phyloP scores from a whole-genome alignment of 139 green algal species.

The Yamagishiella unicocca region DNA sequence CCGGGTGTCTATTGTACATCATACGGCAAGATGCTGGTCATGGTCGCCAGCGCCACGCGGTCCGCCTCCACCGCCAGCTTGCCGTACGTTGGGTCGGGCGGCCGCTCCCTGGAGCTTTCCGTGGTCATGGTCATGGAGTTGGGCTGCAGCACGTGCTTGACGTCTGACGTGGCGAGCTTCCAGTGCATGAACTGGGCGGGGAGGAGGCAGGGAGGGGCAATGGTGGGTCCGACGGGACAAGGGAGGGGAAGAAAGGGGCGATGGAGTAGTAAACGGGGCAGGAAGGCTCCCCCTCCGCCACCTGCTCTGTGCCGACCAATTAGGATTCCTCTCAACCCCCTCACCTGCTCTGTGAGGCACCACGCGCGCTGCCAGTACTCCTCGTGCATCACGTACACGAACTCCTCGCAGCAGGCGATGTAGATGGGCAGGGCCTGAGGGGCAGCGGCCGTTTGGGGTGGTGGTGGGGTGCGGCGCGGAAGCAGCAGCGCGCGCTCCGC shows the following conservation, averaged over 20 bases:
- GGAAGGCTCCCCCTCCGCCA: no score
- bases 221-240: not conserved
- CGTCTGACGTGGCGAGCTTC: constrained; percentile 28
- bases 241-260: not conserved
- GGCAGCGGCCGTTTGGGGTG: no score
- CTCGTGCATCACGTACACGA: constrained; percentile 45
- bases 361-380: constrained; percentile 53
- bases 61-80: constrained; percentile 48
- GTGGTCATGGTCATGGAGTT: not conserved
- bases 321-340: not conserved
- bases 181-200: constrained; percentile 50
- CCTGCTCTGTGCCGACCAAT: no score
- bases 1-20: no score
- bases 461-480: not conserved
- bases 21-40: constrained; percentile 46
- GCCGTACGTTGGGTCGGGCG: constrained; percentile 27
- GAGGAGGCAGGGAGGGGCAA: not conserved
- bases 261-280: no score
- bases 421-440: constrained; percentile 45
- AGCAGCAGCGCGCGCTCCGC: no score
- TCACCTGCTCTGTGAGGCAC: constrained; percentile 50
- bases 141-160: constrained; percentile 10
- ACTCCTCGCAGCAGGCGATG: constrained; percentile 53
- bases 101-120: not conserved
- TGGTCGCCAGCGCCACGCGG: constrained; percentile 49